Base-by-base conservation (phyloP, 2,329 filamentous ascomycete genomes). In the Claviceps purpurea region DNA sequence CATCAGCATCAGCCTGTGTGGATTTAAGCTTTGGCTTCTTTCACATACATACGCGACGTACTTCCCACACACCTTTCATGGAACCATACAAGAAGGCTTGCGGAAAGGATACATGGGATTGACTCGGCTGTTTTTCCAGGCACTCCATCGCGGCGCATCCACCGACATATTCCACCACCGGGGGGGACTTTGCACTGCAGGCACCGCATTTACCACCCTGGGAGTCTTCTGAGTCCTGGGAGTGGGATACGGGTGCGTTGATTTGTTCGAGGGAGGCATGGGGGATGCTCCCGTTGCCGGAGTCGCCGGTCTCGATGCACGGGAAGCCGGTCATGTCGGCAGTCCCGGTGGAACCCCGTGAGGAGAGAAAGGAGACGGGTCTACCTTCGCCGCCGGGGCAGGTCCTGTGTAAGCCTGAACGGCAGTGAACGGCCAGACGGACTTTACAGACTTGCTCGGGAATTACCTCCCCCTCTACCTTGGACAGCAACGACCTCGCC, bases 11-110 rank as follows among this genome's bases (percentile, higher is more conserved):
- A 79, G 70, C 70, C 76, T 67, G 71, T 79, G 71, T 80, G 76
- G 77, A 78, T 75, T 69, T 80, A 77, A 30, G 70, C 67, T 65
- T 62, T 20, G 76, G 70, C 67, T n/a, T 44, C 62, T 58, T 62
- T 45, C 62, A 57, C 50, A 60, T 67, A 39, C 47, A 65, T 68
- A 69, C 65, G 67, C 61, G 63, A 69, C 67, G 66, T 50, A 18
- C 50, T 39, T 50, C 51, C 24, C 42, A 60, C 63, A 64, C 26
- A 30, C 3, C 8, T 10, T 30, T 30, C 8, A 10, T 10, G 26
- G 8, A 30, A 30, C 26, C 26, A 30, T 30, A 10, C 8, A 30
- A 30, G 26, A 10, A 30, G 26, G 26, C 26, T 30, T 30, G 26
- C 26, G 8, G 8, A 30, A 11, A 30, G 26, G 8, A 30, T 68